Evolutionary conservation across 768 basidiomycete genomes (phyloP), one percentile per base, ranked within the genome.

Genomic region (Boletus edulis): DNA sequence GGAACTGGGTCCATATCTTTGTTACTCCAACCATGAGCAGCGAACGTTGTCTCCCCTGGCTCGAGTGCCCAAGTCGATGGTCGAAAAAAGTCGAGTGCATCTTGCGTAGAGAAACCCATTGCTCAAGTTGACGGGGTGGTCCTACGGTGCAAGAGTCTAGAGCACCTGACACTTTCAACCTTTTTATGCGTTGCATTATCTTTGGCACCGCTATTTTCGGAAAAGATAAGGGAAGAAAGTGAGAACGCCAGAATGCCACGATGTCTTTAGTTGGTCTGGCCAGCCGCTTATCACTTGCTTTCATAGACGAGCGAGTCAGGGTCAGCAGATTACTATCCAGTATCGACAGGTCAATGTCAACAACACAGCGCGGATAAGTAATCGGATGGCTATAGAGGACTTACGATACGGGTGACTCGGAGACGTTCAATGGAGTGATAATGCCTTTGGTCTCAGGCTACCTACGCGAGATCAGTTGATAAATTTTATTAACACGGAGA

Each of bases 1-100:
- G 86, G 83, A 9, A 87, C 86, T 4, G 87, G 86, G 58, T 89
- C 87, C 85, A 89, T 89, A 61, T 89, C 89, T 59, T 80, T 80
- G 69, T 91, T 91, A 58, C 75, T 78, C 86, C 86, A 88, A 66
- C 76, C 74, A 57, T 77, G 76, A 43, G 83, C 79, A 5, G 84
- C 87, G 61, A 86, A 83, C 24, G 78, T 80, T 20, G 78, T 78
- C 42, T 67, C 5, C 34, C 64, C 63, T 17, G 40, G 63, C 42
- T 59, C 60, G 5, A 64, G 56, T 1, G 34, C 55, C 64, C 65
- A 66, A 14, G 57, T 29, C 9, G 65, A 62, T 11, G 65, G 64
- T 27, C 52, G 65, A 48, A 67, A 10, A 15, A 65, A 17, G 40
- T 43, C 20, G 5, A 49, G 11, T 27, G 17, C 44, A 41, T 35